Base-by-base conservation (phyloP, 2,329 filamentous ascomycete species). In the Hypocrella siamensis region DNA sequence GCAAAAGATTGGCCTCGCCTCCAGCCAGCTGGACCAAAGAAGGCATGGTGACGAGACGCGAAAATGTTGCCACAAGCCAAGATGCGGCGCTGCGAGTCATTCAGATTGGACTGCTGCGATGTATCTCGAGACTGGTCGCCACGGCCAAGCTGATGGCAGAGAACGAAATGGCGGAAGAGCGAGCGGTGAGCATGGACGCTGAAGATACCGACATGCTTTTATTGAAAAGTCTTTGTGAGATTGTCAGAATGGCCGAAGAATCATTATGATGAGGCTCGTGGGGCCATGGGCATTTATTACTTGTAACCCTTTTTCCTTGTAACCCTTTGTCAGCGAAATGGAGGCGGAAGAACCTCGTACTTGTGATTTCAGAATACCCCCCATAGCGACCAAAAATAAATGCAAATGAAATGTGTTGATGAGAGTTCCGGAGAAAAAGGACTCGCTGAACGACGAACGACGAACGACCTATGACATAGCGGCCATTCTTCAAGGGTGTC, bases 71-170 rank as follows among this genome's bases (percentile, higher is more conserved):
- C 14, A 41, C 40, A 1, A 44, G 39, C 6, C 40, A 46, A 19
- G 55, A 62, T 19, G 43, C 46, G 11, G 47, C 54, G 1, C 47
- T 65, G 31, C 49, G 54, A 11, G 59, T 61, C 17, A 51, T 75
- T 2, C 64, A 66, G 19, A 46, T 54, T 1, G 67, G 65, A 0
- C 50, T 75, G 14, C 51, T 60, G 27, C 54, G 52, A 27, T 73
- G 68, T 43, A 63, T 73, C 35, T 54, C 54, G 3, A 48, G 62
- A 12, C 50, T 74, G 3, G 58, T 72, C 1, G 52, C 58, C 3
- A 70, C 67, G 4, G 56, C 70, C 10, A 52, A 44, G 35, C 44
- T 55, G 32, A 52, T 54, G 43, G 41, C 51, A 1, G 50, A 51
- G 21, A 45, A 42, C 9, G 49, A 44, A 3, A 31, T 35, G 5